A percentile compares a stretch with the other conserved stretches of the same genome.
phyloP scores from a whole-genome alignment of 345 rosid genomes.

The Linum trigynum region DNA sequence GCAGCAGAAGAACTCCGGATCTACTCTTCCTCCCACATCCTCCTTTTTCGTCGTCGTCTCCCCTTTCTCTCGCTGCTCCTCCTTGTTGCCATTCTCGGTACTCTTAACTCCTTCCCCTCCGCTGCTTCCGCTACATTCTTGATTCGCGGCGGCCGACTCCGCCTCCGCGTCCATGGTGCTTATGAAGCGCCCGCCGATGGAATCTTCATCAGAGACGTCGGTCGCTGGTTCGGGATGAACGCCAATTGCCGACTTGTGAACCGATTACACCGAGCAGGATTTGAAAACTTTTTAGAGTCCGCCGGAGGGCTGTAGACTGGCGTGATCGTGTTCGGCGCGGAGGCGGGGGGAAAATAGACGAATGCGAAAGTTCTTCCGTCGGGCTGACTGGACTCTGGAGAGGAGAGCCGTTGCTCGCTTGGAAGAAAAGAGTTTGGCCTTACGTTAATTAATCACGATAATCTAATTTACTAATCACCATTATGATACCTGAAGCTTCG shows the following conservation, averaged over 20 bases:
- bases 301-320: neutral
- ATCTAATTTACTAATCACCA: no score
- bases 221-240: neutral
- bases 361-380: neutral
- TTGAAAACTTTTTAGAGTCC: no score
- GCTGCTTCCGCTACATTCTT: neutral
- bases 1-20: constrained; percentile 66
- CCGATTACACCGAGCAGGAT: neutral
- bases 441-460: neutral
- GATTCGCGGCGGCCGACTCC: constrained; percentile 2
- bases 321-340: neutral
- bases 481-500: no score
- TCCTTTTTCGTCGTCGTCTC: constrained; percentile 12
- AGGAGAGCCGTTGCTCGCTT: neutral
- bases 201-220: constrained; percentile 22
- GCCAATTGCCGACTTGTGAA: neutral
- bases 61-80: neutral
- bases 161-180: constrained; percentile 33
- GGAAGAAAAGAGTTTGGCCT: neutral
- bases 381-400: neutral
- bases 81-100: constrained; percentile 15
- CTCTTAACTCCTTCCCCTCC: constrained; percentile 15
- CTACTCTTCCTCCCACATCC: constrained; percentile 13
- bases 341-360: neutral
- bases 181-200: constrained; percentile 6